Conservation (phyloP, 1,284 basidiomycete genomes). For the Ceratobasidium papillatum region DNA sequence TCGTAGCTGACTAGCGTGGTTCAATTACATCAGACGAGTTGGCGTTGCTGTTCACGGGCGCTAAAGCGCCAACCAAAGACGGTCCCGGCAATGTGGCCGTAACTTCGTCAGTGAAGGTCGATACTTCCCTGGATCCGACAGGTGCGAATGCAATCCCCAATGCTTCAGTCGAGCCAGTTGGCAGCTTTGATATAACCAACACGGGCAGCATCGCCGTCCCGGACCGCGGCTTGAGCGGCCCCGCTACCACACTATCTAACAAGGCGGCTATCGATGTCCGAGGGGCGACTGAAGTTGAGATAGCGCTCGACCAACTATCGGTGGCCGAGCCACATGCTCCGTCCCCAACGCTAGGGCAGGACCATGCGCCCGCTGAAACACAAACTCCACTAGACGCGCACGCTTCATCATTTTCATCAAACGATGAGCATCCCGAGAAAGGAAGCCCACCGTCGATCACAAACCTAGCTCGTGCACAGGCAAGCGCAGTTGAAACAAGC, state of each 20-base stretch:
- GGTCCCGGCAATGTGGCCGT: not conserved
- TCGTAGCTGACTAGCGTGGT: not conserved
- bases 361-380: not conserved
- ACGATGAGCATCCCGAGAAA: not conserved
- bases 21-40: conserved; percentile 71
- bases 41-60: conserved; percentile 77
- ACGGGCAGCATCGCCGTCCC: not conserved
- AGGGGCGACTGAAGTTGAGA: not conserved
- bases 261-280: not conserved
- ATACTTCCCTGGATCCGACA: not conserved
- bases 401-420: not conserved
- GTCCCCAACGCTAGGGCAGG: not conserved
- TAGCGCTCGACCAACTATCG: not conserved
- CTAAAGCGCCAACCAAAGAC: conserved; percentile 44
- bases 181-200: not conserved
- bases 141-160: not conserved
- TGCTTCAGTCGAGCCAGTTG: not conserved
- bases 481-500: conserved; percentile 17
- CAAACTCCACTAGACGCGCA: not conserved
- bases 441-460: not conserved
- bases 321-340: conserved; percentile 1
- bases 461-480: not conserved
- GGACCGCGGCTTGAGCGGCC: not conserved
- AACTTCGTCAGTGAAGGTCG: not conserved
- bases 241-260: not conserved